Base-by-base conservation (phyloP, 345 rosid species). In the Eucalyptus sp. region DNA sequence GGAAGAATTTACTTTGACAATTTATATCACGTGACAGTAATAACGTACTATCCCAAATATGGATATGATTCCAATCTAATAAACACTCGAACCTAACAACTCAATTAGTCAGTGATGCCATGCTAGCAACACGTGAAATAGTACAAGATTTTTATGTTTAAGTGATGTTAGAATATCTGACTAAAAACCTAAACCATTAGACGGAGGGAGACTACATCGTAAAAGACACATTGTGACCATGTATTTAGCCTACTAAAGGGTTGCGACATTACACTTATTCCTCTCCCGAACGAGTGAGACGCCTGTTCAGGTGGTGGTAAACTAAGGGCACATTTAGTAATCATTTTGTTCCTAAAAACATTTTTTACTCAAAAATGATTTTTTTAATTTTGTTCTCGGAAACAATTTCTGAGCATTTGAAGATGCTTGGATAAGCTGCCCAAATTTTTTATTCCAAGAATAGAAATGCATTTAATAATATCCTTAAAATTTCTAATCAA, bases 281-380 rank as follows among this genome's bases (percentile, higher is more conserved):
- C 24, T 68, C 80, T 33, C 44, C 13, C 7, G 2, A 1, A 71
- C 25, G 3, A 0, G 13, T 37, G 5, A 33, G 13, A 33, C 8
- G 0, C 25, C 13, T 13, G 0, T 6, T 33, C 8, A 5, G 2
- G 44, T 17, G 24, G 81, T 10, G 46, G 25, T 10, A 17, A 4
- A 33, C 10, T 17, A 17, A 51, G 9, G 9, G 0, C 18, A 51
- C 18, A 0, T 51, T 51, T 51, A 0, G 9, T 17, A 17, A 51
- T 9, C 0, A 51, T 51, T 51, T 0, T 17, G 2, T 51, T 51
- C 18, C 4, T 0, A 51, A 3, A 1, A 51, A 51, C 18, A 51
- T 7, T 51, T 51, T 51, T 51, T 51, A 16, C 56, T 51, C 1
- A 51, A 0, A 17, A 51, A 7, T 51, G 0, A 1, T 18, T 52